phyloP scores from a whole-genome alignment of 257 asterid species.

The Solanum pinnatisectum region DNA sequence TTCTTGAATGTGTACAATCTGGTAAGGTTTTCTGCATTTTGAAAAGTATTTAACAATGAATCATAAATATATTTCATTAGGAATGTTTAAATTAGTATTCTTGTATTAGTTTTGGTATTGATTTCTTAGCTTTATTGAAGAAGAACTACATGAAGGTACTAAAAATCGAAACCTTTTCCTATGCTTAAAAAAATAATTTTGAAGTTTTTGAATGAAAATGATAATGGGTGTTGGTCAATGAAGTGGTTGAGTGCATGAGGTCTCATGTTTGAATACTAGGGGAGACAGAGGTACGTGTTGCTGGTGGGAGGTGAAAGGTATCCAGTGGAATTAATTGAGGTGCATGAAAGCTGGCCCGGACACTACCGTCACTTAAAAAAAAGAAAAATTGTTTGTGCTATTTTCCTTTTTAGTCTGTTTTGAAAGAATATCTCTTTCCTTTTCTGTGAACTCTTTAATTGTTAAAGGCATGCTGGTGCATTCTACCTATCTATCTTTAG shows the following conservation, averaged over 20 bases:
- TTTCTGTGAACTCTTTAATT: not conserved
- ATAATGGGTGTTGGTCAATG: not conserved
- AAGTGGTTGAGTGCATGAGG: not conserved
- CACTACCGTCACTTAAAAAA: too few species aligned
- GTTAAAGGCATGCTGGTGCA: not conserved
- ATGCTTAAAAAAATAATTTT: not conserved
- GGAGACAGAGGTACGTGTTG: not conserved
- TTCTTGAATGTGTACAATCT: constrained; percentile 60
- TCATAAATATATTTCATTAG: not conserved
- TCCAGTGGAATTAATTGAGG: not conserved
- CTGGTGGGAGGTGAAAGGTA: not conserved
- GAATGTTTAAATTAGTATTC: not conserved
- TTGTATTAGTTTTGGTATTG: not conserved
- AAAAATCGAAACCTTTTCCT: not conserved
- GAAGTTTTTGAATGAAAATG: not conserved
- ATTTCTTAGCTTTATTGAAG: not conserved
- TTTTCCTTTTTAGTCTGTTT: not conserved
- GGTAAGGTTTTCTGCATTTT: constrained; percentile 15
- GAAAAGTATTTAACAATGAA: not conserved
- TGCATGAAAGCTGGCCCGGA: not conserved
- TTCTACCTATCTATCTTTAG: not conserved
- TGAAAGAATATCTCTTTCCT: not conserved
- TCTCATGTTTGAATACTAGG: not conserved
- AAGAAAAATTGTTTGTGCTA: not conserved
- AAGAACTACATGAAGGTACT: not conserved